Percentiles rank a stretch among this genome's conserved stretches.
Evolutionary conservation across 208 protist genomes (phyloP).

Genomic region (Tetramitus jugosus): DNA sequence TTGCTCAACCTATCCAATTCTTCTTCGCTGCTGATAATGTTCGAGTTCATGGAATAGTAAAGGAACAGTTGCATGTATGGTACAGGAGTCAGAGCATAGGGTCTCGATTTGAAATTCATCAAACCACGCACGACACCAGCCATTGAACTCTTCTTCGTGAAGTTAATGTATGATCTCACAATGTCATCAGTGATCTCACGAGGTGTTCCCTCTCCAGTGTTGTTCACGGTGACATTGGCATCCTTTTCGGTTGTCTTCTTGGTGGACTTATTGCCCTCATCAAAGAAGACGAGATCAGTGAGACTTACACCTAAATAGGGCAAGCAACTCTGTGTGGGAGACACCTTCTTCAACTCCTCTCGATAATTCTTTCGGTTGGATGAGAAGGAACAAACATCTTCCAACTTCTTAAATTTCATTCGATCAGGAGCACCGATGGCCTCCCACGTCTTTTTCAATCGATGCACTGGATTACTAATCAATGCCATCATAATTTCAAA

Average conservation of each 20-base stretch:
- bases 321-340: slow-evolving; percentile 14
- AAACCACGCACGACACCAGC: neutral
- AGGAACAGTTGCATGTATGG: neutral
- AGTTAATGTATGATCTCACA: neutral
- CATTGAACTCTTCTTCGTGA: neutral
- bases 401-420: too few species aligned
- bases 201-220: too few species aligned
- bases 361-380: neutral
- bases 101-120: neutral
- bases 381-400: neutral
- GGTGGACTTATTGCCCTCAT: slow-evolving; percentile 17
- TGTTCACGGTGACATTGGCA: too few species aligned
- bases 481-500: slow-evolving; percentile 31
- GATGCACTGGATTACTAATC: slow-evolving; percentile 10
- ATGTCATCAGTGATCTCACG: too few species aligned
- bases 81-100: neutral
- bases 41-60: neutral
- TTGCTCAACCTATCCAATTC: neutral
- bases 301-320: slow-evolving; percentile 34
- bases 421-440: too few species aligned
- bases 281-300: slow-evolving; percentile 35
- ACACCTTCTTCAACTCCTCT: neutral
- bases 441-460: slow-evolving; percentile 38
- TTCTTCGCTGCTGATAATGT: neutral
- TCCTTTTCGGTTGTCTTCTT: neutral